Evolutionary conservation across 2,329 filamentous ascomycete genomes (phyloP).

Genomic region (Aspergillus sclerotialis): DNA sequence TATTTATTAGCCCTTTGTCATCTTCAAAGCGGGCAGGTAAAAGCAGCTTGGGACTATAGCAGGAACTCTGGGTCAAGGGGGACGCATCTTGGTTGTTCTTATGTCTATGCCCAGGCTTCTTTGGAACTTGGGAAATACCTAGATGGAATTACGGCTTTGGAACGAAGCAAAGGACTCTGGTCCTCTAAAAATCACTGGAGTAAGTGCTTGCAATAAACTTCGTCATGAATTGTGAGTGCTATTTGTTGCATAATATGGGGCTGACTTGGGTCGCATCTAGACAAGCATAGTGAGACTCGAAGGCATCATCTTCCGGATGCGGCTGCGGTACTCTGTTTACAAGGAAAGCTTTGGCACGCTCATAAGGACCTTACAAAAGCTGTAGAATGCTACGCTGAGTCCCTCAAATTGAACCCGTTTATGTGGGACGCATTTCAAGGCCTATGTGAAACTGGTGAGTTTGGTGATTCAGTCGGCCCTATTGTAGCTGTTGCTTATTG

Average conservation of each 20-base stretch:
- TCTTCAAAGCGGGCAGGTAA: constrained; percentile 71
- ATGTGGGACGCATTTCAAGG: constrained; percentile 96
- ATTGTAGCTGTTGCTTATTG: constrained; percentile 4
- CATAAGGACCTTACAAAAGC: constrained; percentile 77
- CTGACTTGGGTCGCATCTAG: constrained; percentile 25
- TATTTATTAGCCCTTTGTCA: constrained; percentile 83
- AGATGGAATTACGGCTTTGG: constrained; percentile 75
- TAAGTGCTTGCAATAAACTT: constrained; percentile 37
- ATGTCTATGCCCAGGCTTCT: constrained; percentile 86
- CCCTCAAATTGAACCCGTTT: constrained; percentile 84
- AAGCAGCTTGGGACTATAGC: constrained; percentile 78
- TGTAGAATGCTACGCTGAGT: constrained; percentile 77
- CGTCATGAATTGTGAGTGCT: too few relatives aligned
- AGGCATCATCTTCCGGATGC: constrained; percentile 74
- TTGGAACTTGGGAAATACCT: constrained; percentile 69
- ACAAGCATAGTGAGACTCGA: constrained; percentile 67
- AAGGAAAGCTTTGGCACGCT: constrained; percentile 79
- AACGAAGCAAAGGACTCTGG: constrained; percentile 76
- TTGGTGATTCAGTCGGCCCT: neutral
- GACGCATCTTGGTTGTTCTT: constrained; percentile 76
- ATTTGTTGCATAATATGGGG: neutral
- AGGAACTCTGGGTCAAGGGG: constrained; percentile 65
- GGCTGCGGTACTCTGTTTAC: constrained; percentile 71
- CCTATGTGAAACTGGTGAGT: constrained; percentile 67
- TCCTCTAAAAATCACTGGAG: constrained; percentile 67